phyloP scores from a whole-genome alignment of 2,329 filamentous ascomycete species.

The Blumeria graminis region DNA sequence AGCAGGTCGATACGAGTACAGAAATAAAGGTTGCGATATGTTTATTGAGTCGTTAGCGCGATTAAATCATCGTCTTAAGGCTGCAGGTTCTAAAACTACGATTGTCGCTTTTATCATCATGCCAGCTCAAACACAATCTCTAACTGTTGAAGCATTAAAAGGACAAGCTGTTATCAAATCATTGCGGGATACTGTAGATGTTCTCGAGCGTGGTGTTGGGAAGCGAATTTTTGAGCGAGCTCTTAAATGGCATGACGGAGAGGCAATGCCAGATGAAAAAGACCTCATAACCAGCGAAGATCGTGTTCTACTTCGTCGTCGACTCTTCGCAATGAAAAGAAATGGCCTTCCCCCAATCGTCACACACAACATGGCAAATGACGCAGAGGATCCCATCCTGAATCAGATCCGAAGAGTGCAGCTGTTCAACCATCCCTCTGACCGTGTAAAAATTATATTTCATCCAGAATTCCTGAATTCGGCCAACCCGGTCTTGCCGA shows the following conservation, averaged over 20 bases:
- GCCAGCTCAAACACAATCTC: slow-evolving; percentile 84
- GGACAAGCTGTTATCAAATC: slow-evolving; percentile 96
- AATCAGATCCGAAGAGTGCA: slow-evolving; percentile 92
- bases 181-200: slow-evolving; percentile 71
- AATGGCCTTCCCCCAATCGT: slow-evolving; percentile 79
- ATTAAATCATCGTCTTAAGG: slow-evolving; percentile 80
- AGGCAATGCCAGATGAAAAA: slow-evolving; percentile 85
- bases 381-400: slow-evolving; percentile 75
- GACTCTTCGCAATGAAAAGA: slow-evolving; percentile 92
- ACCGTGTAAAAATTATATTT: slow-evolving; percentile 94
- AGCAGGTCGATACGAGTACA: slow-evolving; percentile 85
- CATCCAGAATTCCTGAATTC: slow-evolving; percentile 96
- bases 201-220: slow-evolving; percentile 80
- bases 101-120: slow-evolving; percentile 97
- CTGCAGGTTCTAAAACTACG: slow-evolving; percentile 64
- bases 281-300: slow-evolving; percentile 82
- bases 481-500: slow-evolving; percentile 74
- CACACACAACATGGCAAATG: slow-evolving; percentile 96
- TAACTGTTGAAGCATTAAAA: slow-evolving; percentile 87
- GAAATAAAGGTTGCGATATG: slow-evolving; percentile 98
- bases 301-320: slow-evolving; percentile 70
- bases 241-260: slow-evolving; percentile 84
- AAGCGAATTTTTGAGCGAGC: slow-evolving; percentile 88
- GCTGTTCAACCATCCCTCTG: slow-evolving; percentile 84
- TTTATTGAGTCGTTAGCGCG: slow-evolving; percentile 93